Evolutionary conservation across 179 eudicot species (phyloP).

Genomic region (Beta corolliflora): DNA sequence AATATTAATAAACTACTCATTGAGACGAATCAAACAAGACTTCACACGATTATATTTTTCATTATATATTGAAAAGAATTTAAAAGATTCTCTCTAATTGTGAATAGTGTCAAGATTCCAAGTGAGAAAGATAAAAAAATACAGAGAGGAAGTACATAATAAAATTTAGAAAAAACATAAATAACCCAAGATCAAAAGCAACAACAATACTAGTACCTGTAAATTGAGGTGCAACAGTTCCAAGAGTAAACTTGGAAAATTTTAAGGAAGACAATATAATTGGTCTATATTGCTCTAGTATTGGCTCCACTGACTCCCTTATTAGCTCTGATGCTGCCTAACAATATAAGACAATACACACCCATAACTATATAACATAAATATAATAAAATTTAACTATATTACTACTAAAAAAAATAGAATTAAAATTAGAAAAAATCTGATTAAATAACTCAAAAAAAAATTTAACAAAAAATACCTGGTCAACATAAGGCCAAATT

Average conservation of each 20-base stretch:
- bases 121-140: no score
- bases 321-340: slow-evolving; percentile 95
- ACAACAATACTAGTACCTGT: slow-evolving; percentile 54
- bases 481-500: slow-evolving; percentile 87
- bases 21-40: no score
- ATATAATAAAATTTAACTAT: background rate
- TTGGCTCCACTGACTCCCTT: slow-evolving; percentile 74
- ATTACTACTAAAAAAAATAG: background rate
- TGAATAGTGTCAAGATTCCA: no score
- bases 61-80: no score
- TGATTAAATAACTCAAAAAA: background rate
- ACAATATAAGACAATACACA: background rate
- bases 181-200: background rate
- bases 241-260: slow-evolving; percentile 85
- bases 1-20: no score
- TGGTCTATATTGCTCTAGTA: slow-evolving; percentile 80
- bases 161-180: background rate
- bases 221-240: slow-evolving; percentile 93
- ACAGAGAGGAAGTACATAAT: no score
- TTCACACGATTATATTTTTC: no score
- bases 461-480: slow-evolving; percentile 45
- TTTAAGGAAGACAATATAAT: slow-evolving; percentile 63
- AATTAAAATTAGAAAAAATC: no score
- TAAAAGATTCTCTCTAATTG: no score
- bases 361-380: slow-evolving; percentile 1